Evolutionary conservation across 106 monocot species (phyloP).

Genomic region (Dendrobium chrysotoxum): DNA sequence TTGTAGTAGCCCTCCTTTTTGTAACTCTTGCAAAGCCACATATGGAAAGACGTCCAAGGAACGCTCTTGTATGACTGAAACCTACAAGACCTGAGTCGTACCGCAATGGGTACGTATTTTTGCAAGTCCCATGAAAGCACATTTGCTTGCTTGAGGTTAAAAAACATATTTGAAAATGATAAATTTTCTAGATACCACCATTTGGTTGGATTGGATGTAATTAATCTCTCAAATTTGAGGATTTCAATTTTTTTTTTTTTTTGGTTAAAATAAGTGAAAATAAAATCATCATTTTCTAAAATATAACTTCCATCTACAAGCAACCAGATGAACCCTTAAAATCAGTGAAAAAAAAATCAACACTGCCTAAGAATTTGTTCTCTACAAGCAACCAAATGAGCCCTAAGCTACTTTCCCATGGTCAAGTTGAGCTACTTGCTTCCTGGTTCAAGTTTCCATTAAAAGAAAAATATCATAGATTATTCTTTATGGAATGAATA

Average conservation of each 20-base stretch:
- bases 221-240: no score
- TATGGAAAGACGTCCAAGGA: neutral
- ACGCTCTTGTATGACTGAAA: no score
- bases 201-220: no score
- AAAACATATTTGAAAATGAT: no score
- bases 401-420: neutral
- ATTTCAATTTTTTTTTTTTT: no score
- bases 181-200: no score
- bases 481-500: neutral
- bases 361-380: neutral
- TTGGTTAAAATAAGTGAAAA: no score
- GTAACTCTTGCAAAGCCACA: neutral
- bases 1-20: neutral
- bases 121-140: no score
- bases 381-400: neutral
- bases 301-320: neutral
- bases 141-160: no score
- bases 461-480: neutral
- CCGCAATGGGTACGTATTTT: no score
- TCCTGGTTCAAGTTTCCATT: neutral
- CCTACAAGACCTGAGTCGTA: no score
- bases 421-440: neutral
- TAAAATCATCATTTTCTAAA: no score
- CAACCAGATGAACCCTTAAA: neutral
- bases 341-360: neutral